Evolutionary conservation across 73 alveolate species (phyloP).

Genomic region (Strombidium stylifer): DNA sequence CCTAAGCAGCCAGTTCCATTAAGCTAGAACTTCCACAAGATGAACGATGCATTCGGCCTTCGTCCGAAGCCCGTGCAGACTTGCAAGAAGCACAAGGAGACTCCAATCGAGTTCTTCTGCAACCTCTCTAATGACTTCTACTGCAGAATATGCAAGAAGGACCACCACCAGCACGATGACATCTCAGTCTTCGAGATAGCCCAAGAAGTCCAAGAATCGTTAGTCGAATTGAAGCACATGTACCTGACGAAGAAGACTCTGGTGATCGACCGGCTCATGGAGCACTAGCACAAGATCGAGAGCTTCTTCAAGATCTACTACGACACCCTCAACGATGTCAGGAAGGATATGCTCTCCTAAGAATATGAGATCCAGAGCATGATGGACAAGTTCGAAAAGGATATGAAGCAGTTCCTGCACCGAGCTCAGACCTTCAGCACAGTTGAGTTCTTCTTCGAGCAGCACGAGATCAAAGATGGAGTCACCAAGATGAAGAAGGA

Average conservation of each 20-base stretch:
- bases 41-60: no score
- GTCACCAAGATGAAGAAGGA: constrained; percentile 15
- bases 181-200: not conserved
- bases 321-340: constrained; percentile 36
- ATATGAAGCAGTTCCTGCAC: constrained; percentile 2
- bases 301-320: constrained; percentile 30
- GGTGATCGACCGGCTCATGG: constrained; percentile 4
- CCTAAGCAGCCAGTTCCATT: no score
- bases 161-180: constrained; percentile 20
- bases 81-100: constrained; percentile 38
- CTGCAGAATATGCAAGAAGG: constrained; percentile 26
- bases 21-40: no score
- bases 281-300: constrained; percentile 31
- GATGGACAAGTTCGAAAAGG: constrained; percentile 16
- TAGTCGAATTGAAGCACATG: constrained; percentile 5
- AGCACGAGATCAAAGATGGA: constrained; percentile 4
- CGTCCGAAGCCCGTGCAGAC: no score
- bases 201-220: not conserved
- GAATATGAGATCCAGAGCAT: constrained; percentile 7
- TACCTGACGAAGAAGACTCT: constrained; percentile 19
- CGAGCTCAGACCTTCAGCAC: constrained; percentile 13
- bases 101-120: constrained; percentile 32
- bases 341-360: constrained; percentile 9
- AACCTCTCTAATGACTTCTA: constrained; percentile 26
- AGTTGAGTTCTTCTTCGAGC: constrained; percentile 38